A percentile compares a stretch with the other conserved stretches of the same genome.
These are phyloP conservation scores for Podospora anserina DNA, from an alignment of 495 filamentous ascomycete genomes.

Conservation along the genomic window DNA sequence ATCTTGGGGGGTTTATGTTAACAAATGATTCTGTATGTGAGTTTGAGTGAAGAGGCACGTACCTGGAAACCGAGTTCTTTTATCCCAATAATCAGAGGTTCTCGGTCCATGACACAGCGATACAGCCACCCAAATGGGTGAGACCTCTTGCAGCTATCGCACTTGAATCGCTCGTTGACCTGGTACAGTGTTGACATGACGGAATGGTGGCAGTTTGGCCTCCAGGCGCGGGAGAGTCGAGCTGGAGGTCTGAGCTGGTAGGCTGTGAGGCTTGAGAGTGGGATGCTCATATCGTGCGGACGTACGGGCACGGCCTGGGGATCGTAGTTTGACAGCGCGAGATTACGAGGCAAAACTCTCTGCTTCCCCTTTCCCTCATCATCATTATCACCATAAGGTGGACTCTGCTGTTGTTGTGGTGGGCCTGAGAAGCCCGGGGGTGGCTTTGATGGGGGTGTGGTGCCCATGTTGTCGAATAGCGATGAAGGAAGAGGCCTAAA, in stretches of 20 bases:
- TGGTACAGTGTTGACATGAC: conserved; percentile 57
- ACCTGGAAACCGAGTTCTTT: conserved; percentile 31
- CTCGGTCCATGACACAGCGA: conserved; percentile 59
- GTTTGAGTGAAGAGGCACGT: conserved; percentile 9
- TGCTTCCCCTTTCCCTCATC: not conserved
- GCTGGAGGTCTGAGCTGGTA: not conserved
- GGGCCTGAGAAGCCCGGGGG: not conserved
- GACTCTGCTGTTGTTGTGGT: not conserved
- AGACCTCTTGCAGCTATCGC: conserved; percentile 48
- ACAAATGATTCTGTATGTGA: not conserved
- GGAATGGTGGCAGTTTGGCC: conserved; percentile 55
- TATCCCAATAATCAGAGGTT: conserved; percentile 42
- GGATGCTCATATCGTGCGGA: not conserved
- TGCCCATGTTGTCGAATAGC: not conserved
- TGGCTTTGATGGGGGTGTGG: not conserved
- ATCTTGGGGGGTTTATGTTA: conserved; percentile 21
- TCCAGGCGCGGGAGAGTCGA: conserved; percentile 13
- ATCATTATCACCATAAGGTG: not conserved
- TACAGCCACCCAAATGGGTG: conserved; percentile 64
- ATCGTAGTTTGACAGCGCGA: not conserved
- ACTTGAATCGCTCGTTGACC: conserved; percentile 34
- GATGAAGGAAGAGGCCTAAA: not conserved
- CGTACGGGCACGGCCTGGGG: conserved; percentile 3
- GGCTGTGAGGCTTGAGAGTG: conserved; percentile 17
- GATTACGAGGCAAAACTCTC: not conserved